A percentile compares a stretch with the other conserved stretches of the same genome.
Conservation (phyloP, 306 rosid genomes). For the Cicer arietinum region DNA sequence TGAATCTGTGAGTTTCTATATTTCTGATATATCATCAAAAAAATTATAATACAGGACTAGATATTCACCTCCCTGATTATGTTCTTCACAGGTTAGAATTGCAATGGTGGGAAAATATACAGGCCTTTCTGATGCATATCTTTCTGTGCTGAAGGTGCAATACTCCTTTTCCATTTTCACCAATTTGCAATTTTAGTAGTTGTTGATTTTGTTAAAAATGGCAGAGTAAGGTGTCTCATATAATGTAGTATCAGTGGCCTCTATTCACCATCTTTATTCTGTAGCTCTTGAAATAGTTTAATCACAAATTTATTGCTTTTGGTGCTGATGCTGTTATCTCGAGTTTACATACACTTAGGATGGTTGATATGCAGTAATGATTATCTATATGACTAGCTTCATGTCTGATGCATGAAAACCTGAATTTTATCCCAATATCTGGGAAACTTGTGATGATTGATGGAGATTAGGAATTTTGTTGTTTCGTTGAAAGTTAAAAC, state of each 20-base stretch:
- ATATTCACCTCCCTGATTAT: conserved; percentile 25
- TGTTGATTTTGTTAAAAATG: conserved; percentile 22
- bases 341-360: conserved; percentile 14
- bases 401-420: conserved; percentile 38
- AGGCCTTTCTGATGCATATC: conserved; percentile 87
- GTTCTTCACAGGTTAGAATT: conserved; percentile 73
- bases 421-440: conserved; percentile 28
- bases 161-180: conserved; percentile 14
- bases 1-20: conserved; percentile 56
- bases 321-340: conserved; percentile 23
- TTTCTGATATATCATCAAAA: conserved; percentile 3
- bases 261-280: neutral
- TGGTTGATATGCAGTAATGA: neutral
- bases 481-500: conserved; percentile 18
- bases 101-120: conserved; percentile 96
- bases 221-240: conserved; percentile 5
- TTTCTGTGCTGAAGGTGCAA: conserved; percentile 80
- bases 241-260: neutral
- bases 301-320: neutral
- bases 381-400: neutral
- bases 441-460: conserved; percentile 18
- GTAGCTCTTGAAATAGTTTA: neutral
- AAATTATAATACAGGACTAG: neutral
- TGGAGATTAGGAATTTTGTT: conserved; percentile 27
- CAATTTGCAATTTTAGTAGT: conserved; percentile 18